Conservation (phyloP, 2,329 filamentous ascomycete species). For the Calonectria pteridis region DNA sequence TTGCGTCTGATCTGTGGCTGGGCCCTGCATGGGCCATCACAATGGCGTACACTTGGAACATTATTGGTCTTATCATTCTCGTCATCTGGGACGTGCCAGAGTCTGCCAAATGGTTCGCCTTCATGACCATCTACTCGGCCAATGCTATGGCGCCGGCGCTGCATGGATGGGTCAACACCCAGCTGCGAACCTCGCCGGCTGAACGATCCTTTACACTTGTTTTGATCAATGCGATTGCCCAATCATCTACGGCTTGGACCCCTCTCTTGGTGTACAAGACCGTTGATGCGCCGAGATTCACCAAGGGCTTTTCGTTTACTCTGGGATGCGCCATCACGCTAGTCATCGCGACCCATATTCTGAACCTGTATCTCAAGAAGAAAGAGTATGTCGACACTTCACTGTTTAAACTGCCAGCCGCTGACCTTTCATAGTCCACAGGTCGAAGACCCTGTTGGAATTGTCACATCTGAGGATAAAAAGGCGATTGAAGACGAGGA, state of each 20-base stretch:
- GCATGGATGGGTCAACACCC: constrained; percentile 68
- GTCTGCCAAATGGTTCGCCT: constrained; percentile 40
- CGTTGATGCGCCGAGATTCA: constrained; percentile 55
- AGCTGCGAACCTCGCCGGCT: constrained; percentile 58
- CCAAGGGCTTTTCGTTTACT: constrained; percentile 52
- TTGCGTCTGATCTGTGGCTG: constrained; percentile 65
- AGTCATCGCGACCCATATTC: not conserved
- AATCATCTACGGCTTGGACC: constrained; percentile 68
- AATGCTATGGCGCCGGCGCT: constrained; percentile 67
- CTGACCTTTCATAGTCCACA: not conserved
- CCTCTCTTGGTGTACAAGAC: constrained; percentile 63
- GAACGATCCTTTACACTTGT: constrained; percentile 64
- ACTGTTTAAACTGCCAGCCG: not conserved
- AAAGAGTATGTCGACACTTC: not conserved
- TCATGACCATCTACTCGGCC: constrained; percentile 62
- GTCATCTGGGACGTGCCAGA: constrained; percentile 69
- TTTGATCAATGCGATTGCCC: constrained; percentile 63
- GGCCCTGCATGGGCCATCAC: constrained; percentile 69
- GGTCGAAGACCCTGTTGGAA: constrained; percentile 3
- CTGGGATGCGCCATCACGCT: constrained; percentile 9
- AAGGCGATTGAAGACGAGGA: not conserved
- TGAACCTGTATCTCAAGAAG: constrained; percentile 15
- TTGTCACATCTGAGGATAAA: not conserved
- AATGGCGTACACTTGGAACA: constrained; percentile 62
- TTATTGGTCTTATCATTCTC: constrained; percentile 65